Evolutionary conservation across 495 filamentous ascomycete genomes (phyloP).

Genomic region (Melanomma pulvis-pyrius): DNA sequence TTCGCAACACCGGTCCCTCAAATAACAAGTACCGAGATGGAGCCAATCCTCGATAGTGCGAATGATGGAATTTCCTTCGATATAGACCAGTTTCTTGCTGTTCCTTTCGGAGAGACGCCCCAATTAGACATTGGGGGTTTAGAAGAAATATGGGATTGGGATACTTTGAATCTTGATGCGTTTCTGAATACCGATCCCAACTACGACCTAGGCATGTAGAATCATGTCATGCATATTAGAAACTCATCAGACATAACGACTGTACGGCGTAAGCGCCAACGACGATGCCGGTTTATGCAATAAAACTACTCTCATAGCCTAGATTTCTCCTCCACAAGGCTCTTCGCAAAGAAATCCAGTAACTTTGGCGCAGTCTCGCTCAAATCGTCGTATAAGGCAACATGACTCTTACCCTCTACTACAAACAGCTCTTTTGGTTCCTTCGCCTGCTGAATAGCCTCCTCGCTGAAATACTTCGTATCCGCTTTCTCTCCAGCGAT

Average conservation of each 20-base stretch:
- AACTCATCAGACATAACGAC: no score
- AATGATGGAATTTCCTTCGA: slow-evolving; percentile 18
- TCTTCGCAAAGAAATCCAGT: slow-evolving; percentile 40
- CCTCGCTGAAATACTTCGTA: slow-evolving; percentile 43
- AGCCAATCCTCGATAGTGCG: slow-evolving; percentile 1
- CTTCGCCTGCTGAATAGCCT: slow-evolving; percentile 39
- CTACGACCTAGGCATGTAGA: background rate
- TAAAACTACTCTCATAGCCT: no score
- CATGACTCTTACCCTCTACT: slow-evolving; percentile 44
- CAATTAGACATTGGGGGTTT: slow-evolving; percentile 20
- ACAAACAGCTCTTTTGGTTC: slow-evolving; percentile 50
- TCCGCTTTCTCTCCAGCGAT: slow-evolving; percentile 45
- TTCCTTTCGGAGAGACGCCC: slow-evolving; percentile 3
- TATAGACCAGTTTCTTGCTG: slow-evolving; percentile 20
- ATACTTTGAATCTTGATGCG: slow-evolving; percentile 21
- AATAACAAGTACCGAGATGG: background rate
- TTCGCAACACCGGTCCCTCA: background rate
- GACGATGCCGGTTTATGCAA: no score
- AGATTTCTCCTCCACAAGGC: background rate
- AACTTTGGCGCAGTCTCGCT: slow-evolving; percentile 40
- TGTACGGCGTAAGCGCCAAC: no score
- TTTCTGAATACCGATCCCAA: slow-evolving; percentile 8
- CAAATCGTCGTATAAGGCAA: slow-evolving; percentile 47
- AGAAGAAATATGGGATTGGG: slow-evolving; percentile 29
- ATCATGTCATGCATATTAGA: background rate